Evolutionary conservation across 1,284 basidiomycete species (phyloP).

Genomic region (Lentinus polychrous): DNA sequence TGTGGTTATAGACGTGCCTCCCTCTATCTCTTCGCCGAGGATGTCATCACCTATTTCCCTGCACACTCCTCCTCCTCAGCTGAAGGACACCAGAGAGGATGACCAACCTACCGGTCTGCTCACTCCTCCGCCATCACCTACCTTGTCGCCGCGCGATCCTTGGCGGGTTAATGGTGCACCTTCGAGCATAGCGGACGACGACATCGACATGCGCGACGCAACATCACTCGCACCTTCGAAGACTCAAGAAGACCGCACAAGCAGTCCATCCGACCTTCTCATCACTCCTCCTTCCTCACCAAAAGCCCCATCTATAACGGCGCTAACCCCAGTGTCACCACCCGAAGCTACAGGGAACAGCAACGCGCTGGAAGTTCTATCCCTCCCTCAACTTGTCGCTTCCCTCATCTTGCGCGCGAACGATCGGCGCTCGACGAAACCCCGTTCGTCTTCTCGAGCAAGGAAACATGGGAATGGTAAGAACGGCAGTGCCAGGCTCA

Average conservation of each 20-base stretch:
- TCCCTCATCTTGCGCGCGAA: constrained; percentile 26
- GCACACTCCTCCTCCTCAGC: too few species aligned
- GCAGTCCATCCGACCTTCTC: background rate
- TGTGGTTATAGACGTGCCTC: background rate
- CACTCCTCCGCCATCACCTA: constrained; percentile 3
- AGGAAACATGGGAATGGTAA: too few species aligned
- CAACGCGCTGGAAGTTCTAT: constrained; percentile 13
- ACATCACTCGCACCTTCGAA: too few species aligned
- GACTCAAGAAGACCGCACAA: too few species aligned
- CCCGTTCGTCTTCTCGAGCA: constrained; percentile 13
- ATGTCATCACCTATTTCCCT: too few species aligned
- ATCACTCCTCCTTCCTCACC: background rate
- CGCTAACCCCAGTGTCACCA: too few species aligned
- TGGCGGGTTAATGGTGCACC: background rate
- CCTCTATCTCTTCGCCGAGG: background rate
- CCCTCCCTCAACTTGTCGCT: constrained; percentile 28
- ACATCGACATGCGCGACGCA: too few species aligned
- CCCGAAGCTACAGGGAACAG: background rate
- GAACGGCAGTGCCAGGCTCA: too few species aligned
- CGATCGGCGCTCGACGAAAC: constrained; percentile 21
- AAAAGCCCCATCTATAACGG: background rate
- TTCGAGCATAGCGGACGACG: too few species aligned
- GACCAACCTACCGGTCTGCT: background rate
- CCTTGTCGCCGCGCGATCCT: background rate
- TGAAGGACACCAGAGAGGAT: background rate